Conservation (phyloP, 257 asterid genomes). For the Phtheirospermum japonicum region DNA sequence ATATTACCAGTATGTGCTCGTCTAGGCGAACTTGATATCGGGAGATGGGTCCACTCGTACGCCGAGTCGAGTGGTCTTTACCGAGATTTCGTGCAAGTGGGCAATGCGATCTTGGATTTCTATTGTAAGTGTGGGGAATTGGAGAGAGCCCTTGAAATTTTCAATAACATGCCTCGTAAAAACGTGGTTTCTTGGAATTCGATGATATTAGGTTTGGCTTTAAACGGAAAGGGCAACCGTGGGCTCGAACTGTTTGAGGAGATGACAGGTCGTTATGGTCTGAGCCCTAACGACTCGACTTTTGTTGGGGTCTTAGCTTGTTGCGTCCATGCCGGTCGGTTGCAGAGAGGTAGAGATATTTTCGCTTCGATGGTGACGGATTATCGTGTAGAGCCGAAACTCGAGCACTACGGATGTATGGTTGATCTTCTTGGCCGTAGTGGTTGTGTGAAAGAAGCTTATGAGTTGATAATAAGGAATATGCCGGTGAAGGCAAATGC, state of each 20-base stretch:
- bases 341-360: constrained; percentile 33
- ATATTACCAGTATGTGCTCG: constrained; percentile 33
- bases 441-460: constrained; percentile 35
- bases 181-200: constrained; percentile 34
- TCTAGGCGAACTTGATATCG: constrained; percentile 28
- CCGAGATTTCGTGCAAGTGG: constrained; percentile 27
- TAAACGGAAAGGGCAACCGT: constrained; percentile 32
- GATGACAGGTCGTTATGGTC: constrained; percentile 16
- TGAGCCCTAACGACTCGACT: constrained; percentile 31
- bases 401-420: constrained; percentile 47
- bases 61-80: constrained; percentile 29
- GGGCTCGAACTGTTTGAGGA: constrained; percentile 32
- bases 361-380: constrained; percentile 32
- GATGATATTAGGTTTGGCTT: constrained; percentile 31
- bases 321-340: constrained; percentile 37
- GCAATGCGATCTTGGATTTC: constrained; percentile 36
- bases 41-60: constrained; percentile 30
- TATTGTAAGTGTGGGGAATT: constrained; percentile 34
- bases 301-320: constrained; percentile 36
- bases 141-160: constrained; percentile 27
- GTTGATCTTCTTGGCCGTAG: constrained; percentile 41
- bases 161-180: constrained; percentile 29
- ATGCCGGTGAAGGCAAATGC: constrained; percentile 41
- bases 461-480: constrained; percentile 25
- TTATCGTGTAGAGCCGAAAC: constrained; percentile 29